Conservation (phyloP, 202 grass and related monocot genomes). For the Elaeis oleifera region DNA sequence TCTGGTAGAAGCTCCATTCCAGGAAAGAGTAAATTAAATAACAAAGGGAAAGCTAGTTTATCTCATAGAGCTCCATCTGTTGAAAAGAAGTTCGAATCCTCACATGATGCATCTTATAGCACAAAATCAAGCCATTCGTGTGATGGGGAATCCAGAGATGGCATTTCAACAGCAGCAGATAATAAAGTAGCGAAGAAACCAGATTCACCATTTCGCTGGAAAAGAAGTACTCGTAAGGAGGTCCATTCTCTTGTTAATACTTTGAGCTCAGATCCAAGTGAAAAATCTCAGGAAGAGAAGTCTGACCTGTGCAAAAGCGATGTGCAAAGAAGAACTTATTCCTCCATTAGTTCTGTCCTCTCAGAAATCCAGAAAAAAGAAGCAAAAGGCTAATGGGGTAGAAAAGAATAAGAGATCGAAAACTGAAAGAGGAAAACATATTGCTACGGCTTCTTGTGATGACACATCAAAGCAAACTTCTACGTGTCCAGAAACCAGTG, state of each 20-base stretch:
- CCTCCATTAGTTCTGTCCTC: slow-evolving; percentile 19
- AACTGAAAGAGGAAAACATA: slow-evolving; percentile 43
- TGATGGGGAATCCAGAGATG: slow-evolving; percentile 25
- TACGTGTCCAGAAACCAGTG: slow-evolving; percentile 42
- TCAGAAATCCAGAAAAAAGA: slow-evolving; percentile 56
- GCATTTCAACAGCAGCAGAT: slow-evolving; percentile 22
- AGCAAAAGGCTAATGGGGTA: slow-evolving; percentile 33
- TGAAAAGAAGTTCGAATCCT: slow-evolving; percentile 23
- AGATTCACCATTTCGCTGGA: slow-evolving; percentile 33
- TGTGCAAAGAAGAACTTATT: slow-evolving; percentile 46
- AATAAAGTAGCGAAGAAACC: slow-evolving; percentile 43
- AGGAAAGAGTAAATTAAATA: slow-evolving; percentile 34
- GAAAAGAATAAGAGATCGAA: slow-evolving; percentile 36
- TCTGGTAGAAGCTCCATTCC: slow-evolving; percentile 31
- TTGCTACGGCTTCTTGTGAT: slow-evolving; percentile 32
- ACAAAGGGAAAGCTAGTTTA: slow-evolving; percentile 36
- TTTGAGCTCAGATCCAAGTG: slow-evolving; percentile 31
- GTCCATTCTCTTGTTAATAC: slow-evolving; percentile 30
- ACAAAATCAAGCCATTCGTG: slow-evolving; percentile 32
- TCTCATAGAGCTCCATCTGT: slow-evolving; percentile 4
- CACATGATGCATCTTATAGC: slow-evolving; percentile 9
- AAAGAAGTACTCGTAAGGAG: slow-evolving; percentile 38
- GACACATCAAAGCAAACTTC: slow-evolving; percentile 49
- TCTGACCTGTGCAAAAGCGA: slow-evolving; percentile 37
- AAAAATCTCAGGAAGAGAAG: slow-evolving; percentile 56